phyloP scores from a whole-genome alignment of 768 basidiomycete genomes.

The Boletales sp. region DNA sequence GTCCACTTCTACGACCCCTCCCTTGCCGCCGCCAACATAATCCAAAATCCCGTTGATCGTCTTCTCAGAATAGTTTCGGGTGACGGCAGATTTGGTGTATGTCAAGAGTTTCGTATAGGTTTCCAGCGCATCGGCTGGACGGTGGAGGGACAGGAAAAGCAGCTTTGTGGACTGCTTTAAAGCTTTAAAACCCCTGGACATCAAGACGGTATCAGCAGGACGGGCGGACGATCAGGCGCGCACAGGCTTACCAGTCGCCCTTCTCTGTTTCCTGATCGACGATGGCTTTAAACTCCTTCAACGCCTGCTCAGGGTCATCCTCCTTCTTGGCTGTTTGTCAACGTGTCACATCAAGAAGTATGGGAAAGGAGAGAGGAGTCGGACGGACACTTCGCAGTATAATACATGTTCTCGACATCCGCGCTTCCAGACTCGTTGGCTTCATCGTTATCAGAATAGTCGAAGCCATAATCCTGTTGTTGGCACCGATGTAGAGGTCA shows the following conservation, averaged over 20 bases:
- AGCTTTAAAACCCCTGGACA: conserved; percentile 92
- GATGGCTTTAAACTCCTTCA: conserved; percentile 86
- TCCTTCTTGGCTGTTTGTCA: conserved; percentile 75
- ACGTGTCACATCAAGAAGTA: background rate
- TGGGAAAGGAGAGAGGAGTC: background rate
- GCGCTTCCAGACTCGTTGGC: conserved; percentile 75
- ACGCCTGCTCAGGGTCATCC: conserved; percentile 86
- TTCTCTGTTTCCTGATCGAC: conserved; percentile 90
- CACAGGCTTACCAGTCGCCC: conserved; percentile 76
- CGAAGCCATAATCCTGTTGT: conserved; percentile 86
- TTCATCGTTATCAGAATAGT: conserved; percentile 90
- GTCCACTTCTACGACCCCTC: conserved; percentile 74
- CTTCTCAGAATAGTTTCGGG: conserved; percentile 96
- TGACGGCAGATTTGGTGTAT: conserved; percentile 95
- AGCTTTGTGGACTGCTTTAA: conserved; percentile 97
- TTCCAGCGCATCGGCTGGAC: conserved; percentile 80
- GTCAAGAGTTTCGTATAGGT: conserved; percentile 84
- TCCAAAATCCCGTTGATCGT: conserved; percentile 98
- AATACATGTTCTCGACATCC: conserved; percentile 98
- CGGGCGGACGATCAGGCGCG: background rate
- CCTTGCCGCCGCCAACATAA: conserved; percentile 90
- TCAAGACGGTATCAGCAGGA: background rate
- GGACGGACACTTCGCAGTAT: conserved; percentile 87
- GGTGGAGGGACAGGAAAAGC: conserved; percentile 72
- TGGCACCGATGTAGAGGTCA: background rate